phyloP scores from a whole-genome alignment of 2,329 filamentous ascomycete species.

The Penicillium psychrosexuale region DNA sequence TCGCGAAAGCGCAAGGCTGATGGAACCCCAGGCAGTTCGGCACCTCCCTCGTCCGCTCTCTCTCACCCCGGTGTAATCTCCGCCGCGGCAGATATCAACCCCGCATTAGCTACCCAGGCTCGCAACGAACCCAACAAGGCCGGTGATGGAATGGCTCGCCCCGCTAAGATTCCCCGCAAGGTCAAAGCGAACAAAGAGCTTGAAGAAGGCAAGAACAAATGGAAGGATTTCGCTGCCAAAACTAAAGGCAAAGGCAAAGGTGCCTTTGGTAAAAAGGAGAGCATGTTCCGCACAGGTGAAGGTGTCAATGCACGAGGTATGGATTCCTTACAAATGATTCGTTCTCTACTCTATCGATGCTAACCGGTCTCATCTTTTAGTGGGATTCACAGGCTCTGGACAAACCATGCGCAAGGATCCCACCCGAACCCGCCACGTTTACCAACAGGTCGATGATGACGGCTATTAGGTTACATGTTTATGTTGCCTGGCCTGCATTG shows the following conservation, averaged over 20 bases:
- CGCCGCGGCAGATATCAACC: slow-evolving; percentile 64
- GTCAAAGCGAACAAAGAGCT: slow-evolving; percentile 89
- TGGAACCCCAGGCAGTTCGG: slow-evolving; percentile 58
- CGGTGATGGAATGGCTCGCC: slow-evolving; percentile 56
- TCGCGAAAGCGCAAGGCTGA: slow-evolving; percentile 84
- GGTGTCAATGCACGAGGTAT: slow-evolving; percentile 80
- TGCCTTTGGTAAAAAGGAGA: slow-evolving; percentile 76
- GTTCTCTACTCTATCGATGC: slow-evolving; percentile 11
- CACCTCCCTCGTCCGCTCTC: slow-evolving; percentile 41
- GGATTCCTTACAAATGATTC: not conserved
- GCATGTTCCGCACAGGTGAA: slow-evolving; percentile 94
- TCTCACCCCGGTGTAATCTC: slow-evolving; percentile 59
- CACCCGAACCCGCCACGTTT: slow-evolving; percentile 76
- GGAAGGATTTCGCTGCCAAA: slow-evolving; percentile 88
- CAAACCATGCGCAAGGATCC: slow-evolving; percentile 94
- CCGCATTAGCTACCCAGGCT: slow-evolving; percentile 62
- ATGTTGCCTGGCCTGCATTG: not conserved
- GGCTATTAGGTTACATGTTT: slow-evolving; percentile 40
- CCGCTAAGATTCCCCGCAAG: slow-evolving; percentile 67
- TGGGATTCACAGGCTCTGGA: slow-evolving; percentile 93
- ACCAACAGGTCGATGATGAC: slow-evolving; percentile 72
- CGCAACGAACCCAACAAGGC: slow-evolving; percentile 62
- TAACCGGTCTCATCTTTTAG: slow-evolving; percentile 48
- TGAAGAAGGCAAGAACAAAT: slow-evolving; percentile 86
- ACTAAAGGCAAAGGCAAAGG: slow-evolving; percentile 67